Base-by-base conservation (phyloP, 164 flowering plant species). In the Houttuynia cordata region DNA sequence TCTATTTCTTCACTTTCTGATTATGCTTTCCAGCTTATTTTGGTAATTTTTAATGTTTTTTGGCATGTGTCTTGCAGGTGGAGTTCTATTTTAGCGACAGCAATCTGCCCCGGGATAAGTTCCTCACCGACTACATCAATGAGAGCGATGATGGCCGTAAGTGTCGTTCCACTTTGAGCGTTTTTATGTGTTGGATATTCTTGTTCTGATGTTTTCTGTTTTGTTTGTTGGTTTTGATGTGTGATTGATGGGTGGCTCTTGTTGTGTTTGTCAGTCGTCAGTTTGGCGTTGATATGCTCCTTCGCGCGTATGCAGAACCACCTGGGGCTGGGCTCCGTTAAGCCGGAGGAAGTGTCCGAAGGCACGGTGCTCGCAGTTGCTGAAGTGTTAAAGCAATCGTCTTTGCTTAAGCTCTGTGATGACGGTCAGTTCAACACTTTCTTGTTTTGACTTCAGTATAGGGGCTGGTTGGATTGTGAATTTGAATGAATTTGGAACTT, bases 31-130 rank as follows among this genome's bases (percentile, higher is more conserved):
- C 23, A 8, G 40, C 34, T 30, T 70, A n/a, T 19, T 47, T 67
- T 25, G 24, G 51, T 53, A 30, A 8, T 53, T 14, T 50, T 18
- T 39, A 23, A n/a, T n/a, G n/a, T n/a, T n/a, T n/a, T n/a, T n/a
- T 51, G 57, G 2, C 0, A 45, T 21, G 19, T 59, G 18, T 54
- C 25, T 49, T 61, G 13, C 74, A 89, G 98, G 97, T 89, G 10
- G 97, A 93, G 79, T 93, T 87, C 58, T 93, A 93, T 68, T 90
- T 93, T 79, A 80, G 98, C 62, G 96, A 93, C 58, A 90, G 96
- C 69, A 93, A 93, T 77, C 84, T 93, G 23, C 96, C 96, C 0
- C 77, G 85, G 53, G 98, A 93, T 63, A 70, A 57, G 22, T 90
- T 93, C 64, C 76, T 90, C 39, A 81, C 47, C 71, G 81, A 80